Evolutionary conservation across 192 early-diverging fungal species (phyloP).

Genomic region (Entophlyctis luteolus): DNA sequence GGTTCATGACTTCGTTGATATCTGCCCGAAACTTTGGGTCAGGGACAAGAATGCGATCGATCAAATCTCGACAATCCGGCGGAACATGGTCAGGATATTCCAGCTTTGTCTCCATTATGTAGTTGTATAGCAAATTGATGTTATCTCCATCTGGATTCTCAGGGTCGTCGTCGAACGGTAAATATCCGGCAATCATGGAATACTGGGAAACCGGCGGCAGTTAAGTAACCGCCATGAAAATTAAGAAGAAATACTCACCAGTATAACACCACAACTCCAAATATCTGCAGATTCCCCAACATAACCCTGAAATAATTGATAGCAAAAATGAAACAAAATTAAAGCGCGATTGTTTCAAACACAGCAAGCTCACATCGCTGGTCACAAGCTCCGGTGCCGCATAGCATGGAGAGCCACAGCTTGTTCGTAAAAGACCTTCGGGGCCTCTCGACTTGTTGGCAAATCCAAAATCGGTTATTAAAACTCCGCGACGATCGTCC

Average conservation of each 20-base stretch:
- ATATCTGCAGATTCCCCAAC: conserved; percentile 97
- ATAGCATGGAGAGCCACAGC: conserved; percentile 97
- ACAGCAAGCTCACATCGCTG: conserved; percentile 61
- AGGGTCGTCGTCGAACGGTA: conserved; percentile 62
- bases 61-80: conserved; percentile 41
- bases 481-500: conserved; percentile 84
- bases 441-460: conserved; percentile 75
- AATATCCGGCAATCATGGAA: conserved; percentile 61
- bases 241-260: conserved; percentile 37
- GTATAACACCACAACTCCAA: conserved; percentile 97
- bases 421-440: conserved; percentile 75
- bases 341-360: background rate
- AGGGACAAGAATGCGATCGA: conserved; percentile 52
- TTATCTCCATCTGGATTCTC: conserved; percentile 58
- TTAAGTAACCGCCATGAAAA: background rate
- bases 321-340: background rate
- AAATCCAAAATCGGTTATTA: conserved; percentile 99
- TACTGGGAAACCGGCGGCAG: conserved; percentile 19
- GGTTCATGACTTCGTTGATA: conserved; percentile 52
- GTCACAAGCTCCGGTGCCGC: conserved; percentile 98
- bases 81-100: conserved; percentile 55
- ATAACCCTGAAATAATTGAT: conserved; percentile 58
- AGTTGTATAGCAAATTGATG: conserved; percentile 59
- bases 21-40: conserved; percentile 47
- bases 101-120: conserved; percentile 58